A percentile compares a stretch with the other conserved stretches of the same genome.
phyloP scores from a whole-genome alignment of 352 stramenopile genomes.

The Globisporangium perplexum region DNA sequence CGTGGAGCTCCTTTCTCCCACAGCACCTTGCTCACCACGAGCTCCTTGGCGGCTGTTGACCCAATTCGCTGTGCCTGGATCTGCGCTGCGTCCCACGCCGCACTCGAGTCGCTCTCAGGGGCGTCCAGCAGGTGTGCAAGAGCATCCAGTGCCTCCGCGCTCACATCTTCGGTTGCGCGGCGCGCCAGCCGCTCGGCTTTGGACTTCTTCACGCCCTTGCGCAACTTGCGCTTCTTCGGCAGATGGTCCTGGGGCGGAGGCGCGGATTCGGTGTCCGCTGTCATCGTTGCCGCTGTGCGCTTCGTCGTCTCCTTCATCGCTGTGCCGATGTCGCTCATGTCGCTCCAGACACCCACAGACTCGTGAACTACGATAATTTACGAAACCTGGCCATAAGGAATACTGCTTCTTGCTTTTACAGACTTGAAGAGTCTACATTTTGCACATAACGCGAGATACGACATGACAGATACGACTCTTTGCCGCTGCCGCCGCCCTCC shows the following conservation, averaged over 20 bases:
- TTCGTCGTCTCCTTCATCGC: background rate
- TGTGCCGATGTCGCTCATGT: too few relatives aligned
- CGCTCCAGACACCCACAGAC: too few relatives aligned
- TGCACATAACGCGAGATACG: too few relatives aligned
- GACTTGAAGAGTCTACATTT: too few relatives aligned
- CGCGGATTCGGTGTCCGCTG: background rate
- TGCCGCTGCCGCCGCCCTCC: too few relatives aligned
- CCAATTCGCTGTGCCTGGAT: slow-evolving; percentile 37
- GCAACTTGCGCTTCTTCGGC: slow-evolving; percentile 17
- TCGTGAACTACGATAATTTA: background rate
- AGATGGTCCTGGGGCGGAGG: background rate
- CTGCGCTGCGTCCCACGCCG: slow-evolving; percentile 59
- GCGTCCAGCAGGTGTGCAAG: slow-evolving; percentile 3
- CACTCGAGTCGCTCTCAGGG: slow-evolving; percentile 5
- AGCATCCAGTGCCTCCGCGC: slow-evolving; percentile 5
- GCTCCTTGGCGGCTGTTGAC: slow-evolving; percentile 24
- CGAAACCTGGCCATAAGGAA: too few relatives aligned
- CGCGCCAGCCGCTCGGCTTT: slow-evolving; percentile 23
- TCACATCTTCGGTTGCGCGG: background rate
- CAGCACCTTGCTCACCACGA: slow-evolving; percentile 38
- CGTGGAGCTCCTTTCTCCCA: slow-evolving; percentile 25
- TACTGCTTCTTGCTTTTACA: too few relatives aligned
- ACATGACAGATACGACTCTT: too few relatives aligned
- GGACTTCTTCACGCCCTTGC: slow-evolving; percentile 27
- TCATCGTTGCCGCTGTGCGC: background rate